A percentile compares a stretch with the other conserved stretches of the same genome.
Conservation (phyloP, 352 stramenopile species). For the Globisporangium lucens region DNA sequence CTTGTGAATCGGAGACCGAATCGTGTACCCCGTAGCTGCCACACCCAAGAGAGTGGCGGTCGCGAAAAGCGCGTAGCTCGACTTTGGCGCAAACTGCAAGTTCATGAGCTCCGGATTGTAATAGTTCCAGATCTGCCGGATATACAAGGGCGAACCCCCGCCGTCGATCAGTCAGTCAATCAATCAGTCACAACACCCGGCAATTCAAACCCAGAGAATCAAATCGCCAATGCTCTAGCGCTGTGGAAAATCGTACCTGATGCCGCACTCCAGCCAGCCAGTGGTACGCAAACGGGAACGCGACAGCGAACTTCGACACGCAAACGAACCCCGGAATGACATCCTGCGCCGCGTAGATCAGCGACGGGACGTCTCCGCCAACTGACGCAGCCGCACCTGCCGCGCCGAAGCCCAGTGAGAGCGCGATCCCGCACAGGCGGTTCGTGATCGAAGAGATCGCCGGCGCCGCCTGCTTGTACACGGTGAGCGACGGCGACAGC, state of each 20-base stretch:
- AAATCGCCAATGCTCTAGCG: neutral
- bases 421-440: constrained; percentile 77
- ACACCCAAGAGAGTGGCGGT: constrained; percentile 18
- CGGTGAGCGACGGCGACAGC: constrained; percentile 90
- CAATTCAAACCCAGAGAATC: constrained; percentile 1
- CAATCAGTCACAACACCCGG: neutral
- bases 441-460: constrained; percentile 91
- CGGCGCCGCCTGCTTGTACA: constrained; percentile 89
- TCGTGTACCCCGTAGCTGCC: neutral
- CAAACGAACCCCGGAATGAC: constrained; percentile 33
- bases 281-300: constrained; percentile 91
- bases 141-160: neutral
- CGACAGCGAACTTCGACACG: constrained; percentile 83
- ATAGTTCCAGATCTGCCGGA: constrained; percentile 66
- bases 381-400: constrained; percentile 54
- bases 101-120: constrained; percentile 53
- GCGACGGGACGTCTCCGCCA: constrained; percentile 45
- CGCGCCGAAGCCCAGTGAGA: constrained; percentile 69
- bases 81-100: constrained; percentile 22
- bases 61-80: constrained; percentile 24
- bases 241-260: constrained; percentile 14
- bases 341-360: constrained; percentile 56
- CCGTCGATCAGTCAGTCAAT: neutral
- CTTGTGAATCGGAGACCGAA: neutral
- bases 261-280: constrained; percentile 84